Evolutionary conservation across 345 rosid species (phyloP).

Genomic region (Brassica nigra): DNA sequence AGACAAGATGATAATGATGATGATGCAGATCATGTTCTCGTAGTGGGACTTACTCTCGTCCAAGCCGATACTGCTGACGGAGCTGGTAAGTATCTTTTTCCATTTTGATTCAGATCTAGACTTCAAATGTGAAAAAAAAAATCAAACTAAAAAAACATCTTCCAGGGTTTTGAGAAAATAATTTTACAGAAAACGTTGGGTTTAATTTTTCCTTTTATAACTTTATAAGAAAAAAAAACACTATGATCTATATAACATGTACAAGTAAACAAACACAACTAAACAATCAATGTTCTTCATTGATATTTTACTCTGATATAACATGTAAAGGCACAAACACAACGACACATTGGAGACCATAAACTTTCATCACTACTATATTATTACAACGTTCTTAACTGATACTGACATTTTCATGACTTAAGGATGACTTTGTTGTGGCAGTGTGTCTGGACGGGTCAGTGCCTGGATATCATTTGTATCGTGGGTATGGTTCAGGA

Average conservation of each 20-base stretch:
- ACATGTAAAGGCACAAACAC: not conserved
- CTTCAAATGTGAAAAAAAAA: not conserved
- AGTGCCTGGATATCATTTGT: constrained; percentile 82
- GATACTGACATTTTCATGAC: constrained; percentile 14
- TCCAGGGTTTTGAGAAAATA: not conserved
- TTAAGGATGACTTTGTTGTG: constrained; percentile 9
- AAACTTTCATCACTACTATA: not conserved
- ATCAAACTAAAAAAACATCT: not conserved
- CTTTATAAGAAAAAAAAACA: no score
- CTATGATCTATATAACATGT: no score
- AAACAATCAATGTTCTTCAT: no score
- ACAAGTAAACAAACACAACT: no score
- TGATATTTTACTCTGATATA: no score
- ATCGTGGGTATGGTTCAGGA: constrained; percentile 10
- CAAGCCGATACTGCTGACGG: constrained; percentile 62
- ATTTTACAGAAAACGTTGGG: not conserved
- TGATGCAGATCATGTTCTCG: constrained; percentile 9
- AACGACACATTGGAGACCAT: not conserved
- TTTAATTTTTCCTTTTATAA: no score
- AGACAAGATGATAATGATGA: not conserved
- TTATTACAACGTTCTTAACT: not conserved
- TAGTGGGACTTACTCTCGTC: constrained; percentile 77
- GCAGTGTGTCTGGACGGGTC: constrained; percentile 96
- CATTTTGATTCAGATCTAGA: not conserved
- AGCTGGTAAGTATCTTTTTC: constrained; percentile 55